A percentile compares a stretch with the other conserved stretches of the same genome.
Evolutionary conservation across 1,284 basidiomycete species (phyloP).

Genomic region (Veloporphyrellus conicus): DNA sequence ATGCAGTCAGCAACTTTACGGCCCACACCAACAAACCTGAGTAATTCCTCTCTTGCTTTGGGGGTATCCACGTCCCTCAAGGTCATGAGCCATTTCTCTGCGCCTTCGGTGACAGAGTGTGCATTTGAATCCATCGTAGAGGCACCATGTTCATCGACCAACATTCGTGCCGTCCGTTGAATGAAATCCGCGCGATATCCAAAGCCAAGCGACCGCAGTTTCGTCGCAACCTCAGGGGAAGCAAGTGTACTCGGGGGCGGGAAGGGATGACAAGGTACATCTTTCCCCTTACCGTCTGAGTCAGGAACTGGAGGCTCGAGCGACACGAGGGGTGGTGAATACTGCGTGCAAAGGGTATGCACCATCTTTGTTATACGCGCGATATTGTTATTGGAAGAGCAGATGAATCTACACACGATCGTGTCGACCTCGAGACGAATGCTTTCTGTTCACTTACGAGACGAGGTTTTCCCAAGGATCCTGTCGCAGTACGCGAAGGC

Average conservation of each 20-base stretch:
- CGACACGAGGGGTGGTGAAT: slow-evolving; percentile 61
- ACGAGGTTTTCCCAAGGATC: slow-evolving; percentile 95
- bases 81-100: slow-evolving; percentile 58
- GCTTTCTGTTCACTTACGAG: slow-evolving; percentile 56
- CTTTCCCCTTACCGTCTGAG: slow-evolving; percentile 22
- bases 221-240: slow-evolving; percentile 54
- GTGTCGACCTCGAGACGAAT: slow-evolving; percentile 8
- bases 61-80: slow-evolving; percentile 53
- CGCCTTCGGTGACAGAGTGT: slow-evolving; percentile 34
- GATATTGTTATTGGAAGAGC: slow-evolving; percentile 98
- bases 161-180: slow-evolving; percentile 75
- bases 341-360: slow-evolving; percentile 66
- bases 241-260: slow-evolving; percentile 73
- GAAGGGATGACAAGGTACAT: slow-evolving; percentile 73
- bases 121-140: slow-evolving; percentile 7
- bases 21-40: slow-evolving; percentile 87
- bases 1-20: slow-evolving; percentile 96
- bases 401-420: slow-evolving; percentile 75
- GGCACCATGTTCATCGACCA: slow-evolving; percentile 55
- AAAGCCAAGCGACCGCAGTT: slow-evolving; percentile 82
- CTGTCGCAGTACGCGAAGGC: slow-evolving; percentile 79
- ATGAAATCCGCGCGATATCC: slow-evolving; percentile 94
- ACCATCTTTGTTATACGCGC: slow-evolving; percentile 88
- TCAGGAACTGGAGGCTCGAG: slow-evolving; percentile 41
- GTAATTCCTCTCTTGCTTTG: slow-evolving; percentile 68